A percentile compares a stretch with the other conserved stretches of the same genome.
Evolutionary conservation across 2,329 filamentous ascomycete genomes (phyloP).

Genomic region (Coniosporium tulheliwenetii): DNA sequence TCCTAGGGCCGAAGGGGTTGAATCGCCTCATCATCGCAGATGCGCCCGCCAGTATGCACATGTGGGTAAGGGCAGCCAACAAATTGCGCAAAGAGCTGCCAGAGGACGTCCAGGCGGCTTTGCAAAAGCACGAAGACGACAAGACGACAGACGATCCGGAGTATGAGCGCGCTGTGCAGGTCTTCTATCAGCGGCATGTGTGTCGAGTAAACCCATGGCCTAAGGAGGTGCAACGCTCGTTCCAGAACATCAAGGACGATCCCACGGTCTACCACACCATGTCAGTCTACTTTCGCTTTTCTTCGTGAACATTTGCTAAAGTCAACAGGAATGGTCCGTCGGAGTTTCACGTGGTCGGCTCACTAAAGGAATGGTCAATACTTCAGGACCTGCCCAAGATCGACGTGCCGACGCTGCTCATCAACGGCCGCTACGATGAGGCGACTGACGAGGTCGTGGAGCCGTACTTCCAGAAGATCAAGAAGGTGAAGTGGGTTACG

Average conservation of each 20-base stretch:
- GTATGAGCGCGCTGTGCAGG: conserved; percentile 15
- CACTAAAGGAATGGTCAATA: conserved; percentile 23
- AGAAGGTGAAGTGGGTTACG: conserved; percentile 24
- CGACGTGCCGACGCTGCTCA: conserved; percentile 21
- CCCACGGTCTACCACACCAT: conserved; percentile 20
- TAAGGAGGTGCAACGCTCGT: conserved; percentile 9
- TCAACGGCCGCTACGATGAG: conserved; percentile 28
- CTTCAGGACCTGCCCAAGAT: conserved; percentile 19
- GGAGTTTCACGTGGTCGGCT: conserved; percentile 23
- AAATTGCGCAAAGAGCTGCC: conserved; percentile 12
- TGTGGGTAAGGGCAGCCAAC: conserved; percentile 13
- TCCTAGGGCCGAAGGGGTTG: conserved; percentile 18
- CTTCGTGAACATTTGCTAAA: conserved; percentile 1
- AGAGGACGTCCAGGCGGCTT: conserved; percentile 12
- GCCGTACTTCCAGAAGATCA: conserved; percentile 21
- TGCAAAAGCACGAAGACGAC: conserved; percentile 4
- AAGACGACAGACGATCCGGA: conserved; percentile 12
- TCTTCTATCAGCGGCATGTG: conserved; percentile 14
- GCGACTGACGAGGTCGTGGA: conserved; percentile 17
- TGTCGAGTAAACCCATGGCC: conserved; percentile 16
- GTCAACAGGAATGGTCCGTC: conserved; percentile 19
- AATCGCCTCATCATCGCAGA: conserved; percentile 22
- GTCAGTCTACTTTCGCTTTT: conserved; percentile 5
- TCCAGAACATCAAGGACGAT: conserved; percentile 15
- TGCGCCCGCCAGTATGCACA: conserved; percentile 12